These are phyloP conservation scores for Hortaea werneckii DNA, from an alignment of 2,329 filamentous ascomycete species.

Conservation along the genomic window DNA sequence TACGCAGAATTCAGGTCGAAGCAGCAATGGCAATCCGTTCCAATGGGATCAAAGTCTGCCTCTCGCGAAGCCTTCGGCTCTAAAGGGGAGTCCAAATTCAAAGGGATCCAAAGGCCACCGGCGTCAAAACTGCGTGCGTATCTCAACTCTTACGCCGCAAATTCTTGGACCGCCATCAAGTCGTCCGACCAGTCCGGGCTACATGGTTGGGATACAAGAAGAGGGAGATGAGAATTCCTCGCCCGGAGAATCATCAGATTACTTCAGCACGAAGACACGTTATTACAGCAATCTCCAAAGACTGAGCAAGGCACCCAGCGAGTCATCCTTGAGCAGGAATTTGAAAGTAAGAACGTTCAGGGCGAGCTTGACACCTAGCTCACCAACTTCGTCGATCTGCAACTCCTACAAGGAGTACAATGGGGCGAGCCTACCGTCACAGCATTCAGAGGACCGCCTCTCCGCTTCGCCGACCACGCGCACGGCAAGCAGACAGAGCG, in stretches of 20 bases:
- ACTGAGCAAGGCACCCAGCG: constrained; percentile 11
- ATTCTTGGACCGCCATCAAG: constrained; percentile 29
- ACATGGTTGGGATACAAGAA: constrained; percentile 30
- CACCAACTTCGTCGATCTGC: constrained; percentile 29
- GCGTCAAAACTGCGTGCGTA: constrained; percentile 36
- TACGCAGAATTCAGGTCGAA: constrained; percentile 30
- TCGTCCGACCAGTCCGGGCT: constrained; percentile 25
- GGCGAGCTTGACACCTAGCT: constrained; percentile 32
- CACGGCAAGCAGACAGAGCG: constrained; percentile 5
- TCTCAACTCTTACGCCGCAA: constrained; percentile 33
- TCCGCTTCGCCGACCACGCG: constrained; percentile 3
- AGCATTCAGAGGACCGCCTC: constrained; percentile 9
- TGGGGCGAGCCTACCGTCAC: constrained; percentile 4
- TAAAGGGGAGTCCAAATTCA: constrained; percentile 36
- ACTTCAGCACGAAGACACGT: neutral
- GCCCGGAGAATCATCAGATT: neutral
- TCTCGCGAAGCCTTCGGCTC: constrained; percentile 30
- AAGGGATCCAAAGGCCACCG: constrained; percentile 30
- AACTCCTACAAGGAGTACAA: constrained; percentile 18
- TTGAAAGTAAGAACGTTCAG: constrained; percentile 26
- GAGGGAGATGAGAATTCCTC: constrained; percentile 19
- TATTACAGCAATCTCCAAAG: neutral
- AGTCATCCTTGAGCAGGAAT: constrained; percentile 26
- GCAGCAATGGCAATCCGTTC: constrained; percentile 37
- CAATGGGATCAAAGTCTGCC: constrained; percentile 33